Base-by-base conservation (phyloP, 306 rosid species). In the Vicia villosa region DNA sequence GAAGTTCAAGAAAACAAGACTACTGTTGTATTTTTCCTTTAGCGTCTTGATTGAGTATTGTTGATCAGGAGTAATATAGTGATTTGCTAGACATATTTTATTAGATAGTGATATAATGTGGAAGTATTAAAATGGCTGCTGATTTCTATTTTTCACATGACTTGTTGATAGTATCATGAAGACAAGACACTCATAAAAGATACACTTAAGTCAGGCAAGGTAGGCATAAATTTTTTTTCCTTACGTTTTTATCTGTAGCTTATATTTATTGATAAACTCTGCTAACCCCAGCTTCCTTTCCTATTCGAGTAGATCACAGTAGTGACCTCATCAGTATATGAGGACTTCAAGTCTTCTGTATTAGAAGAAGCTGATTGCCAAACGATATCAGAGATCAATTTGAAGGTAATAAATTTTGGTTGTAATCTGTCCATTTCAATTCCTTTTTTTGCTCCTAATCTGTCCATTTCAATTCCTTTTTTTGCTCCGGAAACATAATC, bases 121-220 rank as follows among this genome's bases (percentile, higher is more conserved):
- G 6, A 49, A 68, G 8, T 68, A 65, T 30, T 32, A 15, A 19
- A 22, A 52, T 55, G 68, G 32, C 79, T 40, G 22, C 68, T 67
- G 57, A 68, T 74, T 62, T 74, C 21, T 74, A 2, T 70, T 45
- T 66, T 68, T 77, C n/a, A 70, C 63, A 38, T 50, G 19, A 57
- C 20, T 24, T 22, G 24, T 70, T 74, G 66, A 74, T 90, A 95
- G 99, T 95, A 86, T 81, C 88, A 84, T 77, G 97, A 87, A 65
- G 97, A 91, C 68, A 95, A 89, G 81, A 59, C 85, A n/a, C 82
- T 80, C 37, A 38, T 95, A 56, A 95, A 91, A 83, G 99, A 95
- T 74, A 81, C 56, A 51, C 32, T 89, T 66, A 91, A 94, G 86
- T 77, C 78, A 49, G 88, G 87, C 75, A 89, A 89, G 99, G 99